Base-by-base conservation (phyloP, 139 green algal species). In the Pleodorina starrii region DNA sequence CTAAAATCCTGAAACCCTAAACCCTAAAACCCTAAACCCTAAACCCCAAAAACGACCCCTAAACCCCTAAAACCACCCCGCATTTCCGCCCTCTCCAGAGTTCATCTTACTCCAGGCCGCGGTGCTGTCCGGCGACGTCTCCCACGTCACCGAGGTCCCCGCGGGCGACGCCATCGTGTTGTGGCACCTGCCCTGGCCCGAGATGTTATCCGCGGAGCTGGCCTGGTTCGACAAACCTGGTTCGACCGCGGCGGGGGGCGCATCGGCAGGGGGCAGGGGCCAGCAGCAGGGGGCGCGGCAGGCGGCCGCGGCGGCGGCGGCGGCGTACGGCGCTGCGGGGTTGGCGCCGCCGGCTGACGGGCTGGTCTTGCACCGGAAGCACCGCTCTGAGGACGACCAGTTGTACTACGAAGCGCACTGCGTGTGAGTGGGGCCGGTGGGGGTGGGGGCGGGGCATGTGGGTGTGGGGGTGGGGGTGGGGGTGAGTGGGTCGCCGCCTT, bases 321-420 rank as follows among this genome's bases (percentile, higher is more conserved):
- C 42, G n/a, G 59, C 80, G 1, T 77, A 51, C 11, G 74, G 63
- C 7, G 50, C 21, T 66, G 54, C 21, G 21, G 54, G 48, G 2
- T 2, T 85, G 5, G 29, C 92, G 21, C 5, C 93, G 48, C 91
- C 94, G 0, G 80, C 95, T 1, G 93, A 98, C 72, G 91, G 93
- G 35, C 69, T 98, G 44, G 90, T 95, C 11, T 85, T 98, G 72
- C 95, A 97, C 90, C 91, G 95, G 71, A 98, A 97, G 92, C 89
- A 89, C 29, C 59, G 91, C 80, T 72, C 92, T 29, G 92, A 94
- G 42, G 90, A 91, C 42, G 94, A 97, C 83, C 90, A 91, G 68
- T 92, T 98, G 76, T 91, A 94, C 6, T 92, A 96, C 76, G 91
- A 96, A 71, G 90, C 98, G 69, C 87, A 91, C 72, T 97, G 96